phyloP scores from a whole-genome alignment of 768 basidiomycete genomes.

The Filobasidium floriforme region DNA sequence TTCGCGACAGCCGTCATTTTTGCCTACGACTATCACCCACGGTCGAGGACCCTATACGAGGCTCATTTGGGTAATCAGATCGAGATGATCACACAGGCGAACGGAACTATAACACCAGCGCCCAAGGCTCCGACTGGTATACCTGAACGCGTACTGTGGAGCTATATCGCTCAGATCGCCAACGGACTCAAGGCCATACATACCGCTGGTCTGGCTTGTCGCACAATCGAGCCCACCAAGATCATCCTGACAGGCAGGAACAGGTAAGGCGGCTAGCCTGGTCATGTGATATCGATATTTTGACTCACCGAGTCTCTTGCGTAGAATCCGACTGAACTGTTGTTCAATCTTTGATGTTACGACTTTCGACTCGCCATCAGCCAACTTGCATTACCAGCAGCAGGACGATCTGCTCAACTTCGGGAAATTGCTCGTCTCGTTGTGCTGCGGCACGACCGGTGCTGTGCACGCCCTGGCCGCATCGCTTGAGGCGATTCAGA shows the following conservation, averaged over 20 bases:
- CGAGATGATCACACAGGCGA: constrained; percentile 5
- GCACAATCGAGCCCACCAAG: constrained; percentile 78
- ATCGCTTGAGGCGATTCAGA: constrained; percentile 63
- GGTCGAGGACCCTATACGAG: constrained; percentile 69
- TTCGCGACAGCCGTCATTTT: constrained; percentile 67
- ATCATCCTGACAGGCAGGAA: constrained; percentile 83
- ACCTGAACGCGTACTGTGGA: constrained; percentile 80
- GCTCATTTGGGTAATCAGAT: constrained; percentile 55
- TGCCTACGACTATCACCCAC: constrained; percentile 80
- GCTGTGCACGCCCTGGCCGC: constrained; percentile 61
- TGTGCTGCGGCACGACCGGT: constrained; percentile 66
- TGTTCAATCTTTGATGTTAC: constrained; percentile 83
- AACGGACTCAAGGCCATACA: constrained; percentile 81
- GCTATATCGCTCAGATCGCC: constrained; percentile 81
- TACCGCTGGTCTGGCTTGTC: constrained; percentile 66
- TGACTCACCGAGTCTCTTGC: neutral
- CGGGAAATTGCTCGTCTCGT: constrained; percentile 69
- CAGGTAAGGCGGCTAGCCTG: constrained; percentile 50
- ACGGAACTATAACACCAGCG: constrained; percentile 30
- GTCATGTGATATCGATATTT: neutral
- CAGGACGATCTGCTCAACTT: constrained; percentile 86
- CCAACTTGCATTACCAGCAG: constrained; percentile 53
- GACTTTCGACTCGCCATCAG: constrained; percentile 62
- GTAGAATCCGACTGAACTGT: constrained; percentile 72
- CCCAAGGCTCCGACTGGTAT: constrained; percentile 47